phyloP scores from a whole-genome alignment of 2,329 filamentous ascomycete species.

The Sclerotinia spermophila region DNA sequence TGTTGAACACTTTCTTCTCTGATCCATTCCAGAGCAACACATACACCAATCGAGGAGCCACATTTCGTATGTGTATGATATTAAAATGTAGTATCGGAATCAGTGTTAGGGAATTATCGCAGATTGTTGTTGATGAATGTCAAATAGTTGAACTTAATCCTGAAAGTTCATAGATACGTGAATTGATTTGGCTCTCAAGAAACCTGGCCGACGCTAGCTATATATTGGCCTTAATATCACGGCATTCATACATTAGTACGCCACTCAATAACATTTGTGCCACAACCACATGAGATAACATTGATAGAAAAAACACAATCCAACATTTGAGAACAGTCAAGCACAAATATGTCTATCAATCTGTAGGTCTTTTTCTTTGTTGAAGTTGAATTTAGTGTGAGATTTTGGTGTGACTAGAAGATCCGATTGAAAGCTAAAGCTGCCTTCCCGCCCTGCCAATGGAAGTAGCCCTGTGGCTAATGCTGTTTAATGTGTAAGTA shows the following conservation, averaged over 20 bases:
- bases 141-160: slow-evolving; percentile 12
- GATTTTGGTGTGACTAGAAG: neutral
- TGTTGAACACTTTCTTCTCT: slow-evolving; percentile 12
- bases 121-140: slow-evolving; percentile 14
- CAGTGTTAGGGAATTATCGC: slow-evolving; percentile 6
- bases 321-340: neutral
- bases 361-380: neutral
- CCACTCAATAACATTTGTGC: slow-evolving; percentile 1
- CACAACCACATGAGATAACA: slow-evolving; percentile 8
- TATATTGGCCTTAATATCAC: neutral
- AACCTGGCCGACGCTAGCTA: slow-evolving; percentile 19
- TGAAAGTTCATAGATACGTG: slow-evolving; percentile 20
- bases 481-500: neutral
- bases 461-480: neutral
- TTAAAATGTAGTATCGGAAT: slow-evolving; percentile 8
- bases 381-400: neutral
- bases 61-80: slow-evolving; percentile 49
- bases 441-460: neutral
- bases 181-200: slow-evolving; percentile 18
- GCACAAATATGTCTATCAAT: neutral
- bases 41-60: slow-evolving; percentile 97
- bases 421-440: neutral
- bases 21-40: slow-evolving; percentile 36
- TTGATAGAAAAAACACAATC: neutral
- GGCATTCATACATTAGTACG: neutral